phyloP scores from a whole-genome alignment of 306 rosid genomes.

The Prunus davidiana region DNA sequence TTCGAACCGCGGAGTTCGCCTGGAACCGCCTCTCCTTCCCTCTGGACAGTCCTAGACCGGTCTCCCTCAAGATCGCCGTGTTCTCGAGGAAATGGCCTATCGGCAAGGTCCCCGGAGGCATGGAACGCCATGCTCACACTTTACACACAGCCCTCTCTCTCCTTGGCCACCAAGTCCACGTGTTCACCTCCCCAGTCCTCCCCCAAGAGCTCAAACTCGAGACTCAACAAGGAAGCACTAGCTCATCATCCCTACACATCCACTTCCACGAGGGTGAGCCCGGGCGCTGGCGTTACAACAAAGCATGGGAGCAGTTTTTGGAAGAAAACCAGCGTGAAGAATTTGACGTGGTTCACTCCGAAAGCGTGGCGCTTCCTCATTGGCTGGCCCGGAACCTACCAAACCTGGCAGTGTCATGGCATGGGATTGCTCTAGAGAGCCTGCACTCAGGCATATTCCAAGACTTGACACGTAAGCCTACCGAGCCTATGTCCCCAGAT shows the following conservation, averaged over 20 bases:
- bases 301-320: slow-evolving; percentile 80
- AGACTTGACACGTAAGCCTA: slow-evolving; percentile 53
- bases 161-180: slow-evolving; percentile 81
- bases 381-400: slow-evolving; percentile 58
- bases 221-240: slow-evolving; percentile 12
- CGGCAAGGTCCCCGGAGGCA: slow-evolving; percentile 82
- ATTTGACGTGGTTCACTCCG: slow-evolving; percentile 90
- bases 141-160: slow-evolving; percentile 74
- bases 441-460: slow-evolving; percentile 80
- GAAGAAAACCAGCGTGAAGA: slow-evolving; percentile 50
- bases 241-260: slow-evolving; percentile 56
- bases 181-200: slow-evolving; percentile 68
- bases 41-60: slow-evolving; percentile 31
- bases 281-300: slow-evolving; percentile 84
- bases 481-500: slow-evolving; percentile 59
- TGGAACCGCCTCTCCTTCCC: slow-evolving; percentile 74
- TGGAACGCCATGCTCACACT: slow-evolving; percentile 94
- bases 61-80: slow-evolving; percentile 68
- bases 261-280: slow-evolving; percentile 89
- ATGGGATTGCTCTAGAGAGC: slow-evolving; percentile 92
- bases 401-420: slow-evolving; percentile 95
- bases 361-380: slow-evolving; percentile 92
- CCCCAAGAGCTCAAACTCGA: slow-evolving; percentile 12
- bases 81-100: slow-evolving; percentile 95
- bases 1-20: slow-evolving; percentile 59